These are phyloP conservation scores for Gracilaria vermiculophylla DNA, from an alignment of 23 red algal species.

Conservation along the genomic window DNA sequence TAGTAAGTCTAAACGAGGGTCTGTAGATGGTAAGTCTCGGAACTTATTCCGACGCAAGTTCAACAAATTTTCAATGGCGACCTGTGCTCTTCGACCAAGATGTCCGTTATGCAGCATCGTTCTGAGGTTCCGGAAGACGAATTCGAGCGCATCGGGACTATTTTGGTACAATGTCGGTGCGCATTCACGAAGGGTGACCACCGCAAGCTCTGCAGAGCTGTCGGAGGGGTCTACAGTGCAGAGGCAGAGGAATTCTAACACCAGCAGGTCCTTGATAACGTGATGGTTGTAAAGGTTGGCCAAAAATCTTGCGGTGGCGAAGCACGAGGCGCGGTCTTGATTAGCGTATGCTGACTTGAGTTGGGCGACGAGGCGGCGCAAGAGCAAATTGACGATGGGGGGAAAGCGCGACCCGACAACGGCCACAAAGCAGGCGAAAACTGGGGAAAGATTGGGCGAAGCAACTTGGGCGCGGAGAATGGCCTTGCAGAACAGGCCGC, in stretches of 20 bases:
- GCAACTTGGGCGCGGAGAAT: constrained; percentile 77
- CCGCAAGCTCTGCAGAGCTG: constrained; percentile 80
- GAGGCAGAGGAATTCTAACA: constrained; percentile 66
- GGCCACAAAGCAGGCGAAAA: constrained; percentile 74
- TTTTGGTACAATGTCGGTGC: constrained; percentile 49
- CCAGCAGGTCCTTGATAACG: constrained; percentile 67
- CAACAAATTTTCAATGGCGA: constrained; percentile 74
- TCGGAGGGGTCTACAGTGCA: constrained; percentile 65
- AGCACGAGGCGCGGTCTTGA: constrained; percentile 61
- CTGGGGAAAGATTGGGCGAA: constrained; percentile 70
- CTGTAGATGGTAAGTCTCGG: constrained; percentile 23
- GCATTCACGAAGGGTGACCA: constrained; percentile 67
- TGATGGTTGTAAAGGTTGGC: constrained; percentile 79
- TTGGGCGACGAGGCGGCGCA: constrained; percentile 60
- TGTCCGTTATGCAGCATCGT: constrained; percentile 73
- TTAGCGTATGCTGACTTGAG: constrained; percentile 42
- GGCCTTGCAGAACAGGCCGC: constrained; percentile 67
- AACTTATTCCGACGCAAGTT: constrained; percentile 58
- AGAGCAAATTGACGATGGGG: constrained; percentile 59
- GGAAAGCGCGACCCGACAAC: constrained; percentile 75
- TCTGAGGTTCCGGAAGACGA: constrained; percentile 64
- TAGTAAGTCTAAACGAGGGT: constrained; percentile 73
- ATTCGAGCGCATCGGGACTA: constrained; percentile 30
- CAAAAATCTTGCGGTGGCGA: constrained; percentile 71
- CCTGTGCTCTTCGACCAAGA: constrained; percentile 52